phyloP scores from a whole-genome alignment of 805 yeast species.

The Metschnikowia orientalis region DNA sequence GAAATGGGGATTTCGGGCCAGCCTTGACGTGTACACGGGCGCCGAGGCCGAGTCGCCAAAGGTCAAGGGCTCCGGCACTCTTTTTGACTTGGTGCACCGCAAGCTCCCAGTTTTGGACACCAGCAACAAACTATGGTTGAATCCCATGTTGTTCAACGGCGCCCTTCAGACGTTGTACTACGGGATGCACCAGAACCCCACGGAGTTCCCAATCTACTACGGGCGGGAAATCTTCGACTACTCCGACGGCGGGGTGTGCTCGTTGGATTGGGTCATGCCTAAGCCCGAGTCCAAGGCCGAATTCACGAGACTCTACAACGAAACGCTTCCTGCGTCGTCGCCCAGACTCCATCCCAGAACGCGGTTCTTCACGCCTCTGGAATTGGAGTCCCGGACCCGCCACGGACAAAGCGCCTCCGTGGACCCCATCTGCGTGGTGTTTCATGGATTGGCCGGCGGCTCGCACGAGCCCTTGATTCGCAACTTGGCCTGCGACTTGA shows the following conservation, averaged over 20 bases:
- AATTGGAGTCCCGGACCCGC: slow-evolving; percentile 28
- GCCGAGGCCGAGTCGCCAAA: slow-evolving; percentile 16
- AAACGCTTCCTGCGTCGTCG: slow-evolving; percentile 33
- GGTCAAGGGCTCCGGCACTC: slow-evolving; percentile 7
- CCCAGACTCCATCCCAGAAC: slow-evolving; percentile 48
- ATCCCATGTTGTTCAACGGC: slow-evolving; percentile 67
- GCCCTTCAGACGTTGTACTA: slow-evolving; percentile 74
- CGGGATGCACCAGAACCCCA: slow-evolving; percentile 49
- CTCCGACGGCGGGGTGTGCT: slow-evolving; percentile 65
- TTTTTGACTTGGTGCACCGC: slow-evolving; percentile 12
- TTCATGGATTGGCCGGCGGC: slow-evolving; percentile 84
- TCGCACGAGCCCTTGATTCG: slow-evolving; percentile 77
- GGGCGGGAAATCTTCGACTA: slow-evolving; percentile 63
- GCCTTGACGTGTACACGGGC: slow-evolving; percentile 24
- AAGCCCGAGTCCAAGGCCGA: slow-evolving; percentile 23
- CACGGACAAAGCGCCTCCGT: slow-evolving; percentile 23
- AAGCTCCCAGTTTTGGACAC: slow-evolving; percentile 22
- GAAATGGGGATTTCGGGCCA: slow-evolving; percentile 40
- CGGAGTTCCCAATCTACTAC: slow-evolving; percentile 56
- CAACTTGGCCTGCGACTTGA: slow-evolving; percentile 44
- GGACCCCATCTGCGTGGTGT: slow-evolving; percentile 57
- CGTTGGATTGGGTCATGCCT: slow-evolving; percentile 68
- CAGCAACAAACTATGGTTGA: slow-evolving; percentile 44
- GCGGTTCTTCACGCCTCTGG: slow-evolving; percentile 46
- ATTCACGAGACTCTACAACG: slow-evolving; percentile 22